Evolutionary conservation across 805 yeast species (phyloP), one percentile per base, ranked within the genome.

Genomic region (Jamesozyma hellenica): DNA sequence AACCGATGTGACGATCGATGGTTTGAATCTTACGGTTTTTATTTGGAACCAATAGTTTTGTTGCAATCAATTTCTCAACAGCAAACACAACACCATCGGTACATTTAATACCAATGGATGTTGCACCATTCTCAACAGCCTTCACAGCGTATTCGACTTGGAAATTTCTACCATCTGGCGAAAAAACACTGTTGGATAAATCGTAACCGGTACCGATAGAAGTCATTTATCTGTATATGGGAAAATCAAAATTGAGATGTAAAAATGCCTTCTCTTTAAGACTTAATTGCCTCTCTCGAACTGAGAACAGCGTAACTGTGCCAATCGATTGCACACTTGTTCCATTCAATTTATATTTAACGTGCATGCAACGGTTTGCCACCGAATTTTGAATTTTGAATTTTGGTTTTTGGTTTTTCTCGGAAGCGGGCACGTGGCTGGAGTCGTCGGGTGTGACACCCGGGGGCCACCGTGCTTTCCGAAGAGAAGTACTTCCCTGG

Each of bases 171-270:
- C 95, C 95, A 60, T 86, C 95, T 63, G 72, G 67, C n/a, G 70
- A 64, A 67, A 92, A 92, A 46, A 90, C 96, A 66, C 94, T 81
- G 69, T 92, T 92, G 27, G 96, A 86, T 58, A 92, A 79, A 72
- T 92, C 99, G 77, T 92, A 92, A 15, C 99, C 99, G 23, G 99
- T 92, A 53, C 99, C 99, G 53, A 92, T 88, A 35, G 98, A 92
- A 30, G 97, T 82, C 90, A 58, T 58, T 28, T 17, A 5, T 29
- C 5, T 21, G 8, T 21, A 8, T 21, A 21, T 21, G n/a, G n/a
- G n/a, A n/a, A n/a, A n/a, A n/a, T n/a, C n/a, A n/a, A n/a, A n/a
- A n/a, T n/a, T n/a, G n/a, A n/a, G n/a, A n/a, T n/a, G n/a, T n/a
- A n/a, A n/a, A n/a, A n/a, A n/a, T n/a, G n/a, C n/a, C n/a, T n/a